Percentiles rank a stretch among this genome's conserved stretches.
Evolutionary conservation across 75 land plant species (phyloP).

Genomic region (Cupressus sempervirens): DNA sequence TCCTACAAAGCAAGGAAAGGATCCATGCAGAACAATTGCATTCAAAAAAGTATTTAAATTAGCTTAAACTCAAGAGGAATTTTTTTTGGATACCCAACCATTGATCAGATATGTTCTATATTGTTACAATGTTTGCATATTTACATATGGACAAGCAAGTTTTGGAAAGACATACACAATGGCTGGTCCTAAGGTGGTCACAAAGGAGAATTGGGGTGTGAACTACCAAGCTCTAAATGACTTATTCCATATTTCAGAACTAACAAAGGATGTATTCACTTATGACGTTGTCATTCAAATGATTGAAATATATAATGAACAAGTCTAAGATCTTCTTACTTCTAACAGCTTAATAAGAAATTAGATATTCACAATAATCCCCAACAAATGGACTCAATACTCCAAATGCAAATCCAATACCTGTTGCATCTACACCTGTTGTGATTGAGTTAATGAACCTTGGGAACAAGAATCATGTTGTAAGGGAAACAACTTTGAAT

Average conservation of each 20-base stretch:
- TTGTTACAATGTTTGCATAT: slow-evolving; percentile 98
- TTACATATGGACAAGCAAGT: slow-evolving; percentile 99
- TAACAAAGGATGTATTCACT: slow-evolving; percentile 56
- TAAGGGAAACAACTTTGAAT: slow-evolving; percentile 76
- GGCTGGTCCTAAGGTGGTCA: slow-evolving; percentile 73
- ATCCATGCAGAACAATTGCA: slow-evolving; percentile 49
- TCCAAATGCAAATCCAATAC: slow-evolving; percentile 61
- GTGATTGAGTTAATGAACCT: slow-evolving; percentile 67
- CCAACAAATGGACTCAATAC: slow-evolving; percentile 67
- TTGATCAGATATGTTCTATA: slow-evolving; percentile 93
- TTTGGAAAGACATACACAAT: slow-evolving; percentile 97
- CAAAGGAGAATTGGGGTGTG: slow-evolving; percentile 73
- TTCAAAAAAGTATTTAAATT: slow-evolving; percentile 91
- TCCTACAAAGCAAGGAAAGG: slow-evolving; percentile 71
- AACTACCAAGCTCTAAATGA: slow-evolving; percentile 86
- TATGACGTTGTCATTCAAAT: slow-evolving; percentile 89
- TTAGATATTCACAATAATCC: slow-evolving; percentile 66
- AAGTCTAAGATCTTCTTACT: slow-evolving; percentile 86
- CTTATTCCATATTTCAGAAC: slow-evolving; percentile 67
- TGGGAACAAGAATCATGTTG: slow-evolving; percentile 66
- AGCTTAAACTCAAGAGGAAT: slow-evolving; percentile 82
- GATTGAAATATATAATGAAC: slow-evolving; percentile 96
- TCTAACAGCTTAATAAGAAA: slow-evolving; percentile 63
- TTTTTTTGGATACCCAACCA: slow-evolving; percentile 88
- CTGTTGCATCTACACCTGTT: slow-evolving; percentile 53